Conservation (phyloP, 306 rosid genomes). For the Sindora glabra region DNA sequence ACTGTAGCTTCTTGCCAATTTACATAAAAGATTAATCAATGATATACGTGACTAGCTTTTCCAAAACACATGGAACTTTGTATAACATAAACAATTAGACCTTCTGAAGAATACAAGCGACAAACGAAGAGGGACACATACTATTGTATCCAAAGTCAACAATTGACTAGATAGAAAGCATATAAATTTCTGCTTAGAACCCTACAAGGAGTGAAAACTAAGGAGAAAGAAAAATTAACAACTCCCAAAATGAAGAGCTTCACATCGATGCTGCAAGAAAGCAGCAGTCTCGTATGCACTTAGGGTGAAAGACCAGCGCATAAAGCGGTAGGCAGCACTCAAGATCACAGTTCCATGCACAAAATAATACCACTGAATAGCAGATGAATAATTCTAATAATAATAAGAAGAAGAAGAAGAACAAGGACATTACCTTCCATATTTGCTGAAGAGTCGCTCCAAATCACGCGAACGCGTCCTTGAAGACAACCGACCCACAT, state of each 20-base stretch:
- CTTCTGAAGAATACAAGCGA: background rate
- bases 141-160: background rate
- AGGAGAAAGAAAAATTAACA: background rate
- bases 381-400: too few relatives aligned
- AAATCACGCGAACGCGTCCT: conserved; percentile 68
- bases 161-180: background rate
- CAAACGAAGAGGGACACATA: background rate
- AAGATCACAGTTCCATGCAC: background rate
- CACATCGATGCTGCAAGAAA: background rate
- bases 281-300: too few relatives aligned
- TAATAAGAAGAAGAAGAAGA: background rate
- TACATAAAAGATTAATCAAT: background rate
- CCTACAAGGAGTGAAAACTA: background rate
- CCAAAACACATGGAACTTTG: background rate
- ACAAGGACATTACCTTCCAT: conserved; percentile 47
- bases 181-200: background rate
- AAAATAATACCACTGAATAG: background rate
- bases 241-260: background rate
- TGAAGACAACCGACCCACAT: conserved; percentile 66
- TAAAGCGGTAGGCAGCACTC: too few relatives aligned
- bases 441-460: conserved; percentile 57
- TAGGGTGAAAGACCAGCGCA: background rate
- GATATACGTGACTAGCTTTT: background rate
- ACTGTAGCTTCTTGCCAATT: conserved; percentile 7
- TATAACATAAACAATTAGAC: background rate